Conservation (phyloP, 208 protist species). For the Trypanosoma boissoni region DNA sequence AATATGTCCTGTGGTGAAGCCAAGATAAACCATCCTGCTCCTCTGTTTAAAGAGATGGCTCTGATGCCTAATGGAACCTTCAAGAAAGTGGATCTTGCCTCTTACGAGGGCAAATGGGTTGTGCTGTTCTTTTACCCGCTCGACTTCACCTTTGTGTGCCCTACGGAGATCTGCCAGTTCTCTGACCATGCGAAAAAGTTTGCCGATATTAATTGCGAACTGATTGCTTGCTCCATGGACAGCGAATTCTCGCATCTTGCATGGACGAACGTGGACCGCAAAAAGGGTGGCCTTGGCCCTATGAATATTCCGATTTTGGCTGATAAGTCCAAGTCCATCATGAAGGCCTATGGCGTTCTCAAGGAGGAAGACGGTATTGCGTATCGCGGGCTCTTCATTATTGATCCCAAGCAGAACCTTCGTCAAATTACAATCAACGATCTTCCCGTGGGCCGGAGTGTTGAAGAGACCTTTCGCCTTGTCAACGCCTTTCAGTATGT, state of each 20-base stretch:
- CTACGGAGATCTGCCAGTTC: slow-evolving; percentile 97
- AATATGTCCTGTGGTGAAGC: neutral
- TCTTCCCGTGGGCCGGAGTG: slow-evolving; percentile 92
- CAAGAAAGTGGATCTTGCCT: no score
- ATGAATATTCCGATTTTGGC: slow-evolving; percentile 96
- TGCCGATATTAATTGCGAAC: slow-evolving; percentile 79
- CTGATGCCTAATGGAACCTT: slow-evolving; percentile 1
- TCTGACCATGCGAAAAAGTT: slow-evolving; percentile 92
- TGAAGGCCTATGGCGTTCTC: slow-evolving; percentile 91
- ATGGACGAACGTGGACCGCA: slow-evolving; percentile 94
- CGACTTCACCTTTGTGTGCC: slow-evolving; percentile 98
- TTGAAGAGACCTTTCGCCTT: slow-evolving; percentile 95
- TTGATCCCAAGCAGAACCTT: slow-evolving; percentile 90
- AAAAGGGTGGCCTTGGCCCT: slow-evolving; percentile 95
- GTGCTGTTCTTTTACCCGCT: slow-evolving; percentile 97
- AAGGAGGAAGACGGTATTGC: slow-evolving; percentile 88
- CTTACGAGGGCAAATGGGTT: slow-evolving; percentile 94
- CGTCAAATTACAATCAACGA: slow-evolving; percentile 95
- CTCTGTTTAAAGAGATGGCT: no score
- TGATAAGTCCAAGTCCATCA: slow-evolving; percentile 94
- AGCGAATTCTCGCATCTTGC: slow-evolving; percentile 95
- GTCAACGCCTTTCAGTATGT: slow-evolving; percentile 95
- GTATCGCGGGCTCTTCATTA: slow-evolving; percentile 95
- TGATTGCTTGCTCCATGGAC: slow-evolving; percentile 93
- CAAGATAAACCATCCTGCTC: no score